A percentile compares a stretch with the other conserved stretches of the same genome.
These are phyloP conservation scores for Strobilomyces echinocephalus DNA, from an alignment of 768 basidiomycete genomes.

Conservation along the genomic window DNA sequence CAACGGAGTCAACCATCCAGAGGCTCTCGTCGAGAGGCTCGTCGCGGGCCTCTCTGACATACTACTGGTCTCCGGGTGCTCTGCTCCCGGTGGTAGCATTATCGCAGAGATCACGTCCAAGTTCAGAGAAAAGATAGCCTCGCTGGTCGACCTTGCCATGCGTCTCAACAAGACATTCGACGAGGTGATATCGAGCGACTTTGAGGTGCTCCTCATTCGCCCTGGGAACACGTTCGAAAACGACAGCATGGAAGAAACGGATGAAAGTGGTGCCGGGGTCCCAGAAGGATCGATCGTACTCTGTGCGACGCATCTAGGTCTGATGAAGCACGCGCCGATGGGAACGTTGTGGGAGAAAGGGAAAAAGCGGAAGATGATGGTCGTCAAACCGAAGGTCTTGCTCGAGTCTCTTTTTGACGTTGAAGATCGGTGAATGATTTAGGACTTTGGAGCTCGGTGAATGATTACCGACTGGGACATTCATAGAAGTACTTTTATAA, in stretches of 20 bases:
- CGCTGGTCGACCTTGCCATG: not conserved
- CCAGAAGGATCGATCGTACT: not conserved
- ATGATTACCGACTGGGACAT: too few species aligned
- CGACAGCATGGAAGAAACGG: not conserved
- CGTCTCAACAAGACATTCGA: not conserved
- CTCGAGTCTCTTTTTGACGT: not conserved
- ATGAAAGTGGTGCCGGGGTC: not conserved
- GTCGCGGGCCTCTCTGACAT: not conserved
- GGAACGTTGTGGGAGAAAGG: not conserved
- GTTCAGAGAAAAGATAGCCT: not conserved
- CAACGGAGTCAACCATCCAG: too few species aligned
- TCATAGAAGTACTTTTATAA: too few species aligned
- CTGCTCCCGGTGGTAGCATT: not conserved
- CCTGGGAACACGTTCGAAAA: not conserved
- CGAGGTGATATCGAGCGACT: not conserved
- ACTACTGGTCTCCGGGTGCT: not conserved
- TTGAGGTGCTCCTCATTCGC: not conserved
- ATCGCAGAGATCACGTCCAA: not conserved
- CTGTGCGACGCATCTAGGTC: not conserved
- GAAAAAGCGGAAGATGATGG: not conserved
- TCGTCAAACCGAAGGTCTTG: not conserved
- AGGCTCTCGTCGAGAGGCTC: not conserved
- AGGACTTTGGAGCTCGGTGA: too few species aligned
- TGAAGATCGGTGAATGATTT: not conserved
- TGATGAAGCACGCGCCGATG: not conserved